A percentile compares a stretch with the other conserved stretches of the same genome.
Conservation (phyloP, 2,329 filamentous ascomycete genomes). For the Cladophialophora yegresii region DNA sequence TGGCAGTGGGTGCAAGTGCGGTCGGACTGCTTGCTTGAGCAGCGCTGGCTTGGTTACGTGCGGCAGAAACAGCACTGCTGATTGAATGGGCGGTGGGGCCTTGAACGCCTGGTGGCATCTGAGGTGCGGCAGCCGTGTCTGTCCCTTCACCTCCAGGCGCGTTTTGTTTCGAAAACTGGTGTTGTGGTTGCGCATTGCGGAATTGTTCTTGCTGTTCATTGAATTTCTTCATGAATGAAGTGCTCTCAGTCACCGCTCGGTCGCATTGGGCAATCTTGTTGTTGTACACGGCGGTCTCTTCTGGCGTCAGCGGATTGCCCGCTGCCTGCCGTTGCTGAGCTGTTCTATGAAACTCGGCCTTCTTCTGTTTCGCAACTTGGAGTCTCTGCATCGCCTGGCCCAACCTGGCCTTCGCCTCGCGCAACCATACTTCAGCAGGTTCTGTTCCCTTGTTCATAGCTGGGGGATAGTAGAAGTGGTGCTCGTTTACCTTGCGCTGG, state of each 20-base stretch:
- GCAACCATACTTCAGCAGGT: constrained; percentile 49
- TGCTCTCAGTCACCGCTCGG: constrained; percentile 43
- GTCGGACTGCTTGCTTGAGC: constrained; percentile 43
- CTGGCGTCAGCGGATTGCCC: constrained; percentile 44
- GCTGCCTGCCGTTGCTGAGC: constrained; percentile 44
- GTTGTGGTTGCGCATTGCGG: constrained; percentile 39
- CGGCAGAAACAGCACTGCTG: constrained; percentile 48
- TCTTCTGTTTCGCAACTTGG: constrained; percentile 49
- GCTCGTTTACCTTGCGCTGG: constrained; percentile 49
- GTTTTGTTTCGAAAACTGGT: constrained; percentile 34
- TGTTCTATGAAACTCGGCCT: constrained; percentile 47
- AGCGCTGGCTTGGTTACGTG: constrained; percentile 35
- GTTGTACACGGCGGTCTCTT: constrained; percentile 49
- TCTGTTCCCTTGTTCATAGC: constrained; percentile 46
- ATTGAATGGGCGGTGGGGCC: constrained; percentile 48
- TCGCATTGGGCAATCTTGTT: constrained; percentile 36
- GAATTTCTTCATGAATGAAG: constrained; percentile 51
- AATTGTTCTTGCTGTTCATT: constrained; percentile 52
- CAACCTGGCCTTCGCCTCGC: constrained; percentile 51
- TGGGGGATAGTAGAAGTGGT: constrained; percentile 50
- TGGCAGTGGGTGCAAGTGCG: constrained; percentile 36
- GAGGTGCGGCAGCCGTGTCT: constrained; percentile 21
- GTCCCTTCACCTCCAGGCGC: constrained; percentile 27
- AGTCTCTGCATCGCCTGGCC: constrained; percentile 53
- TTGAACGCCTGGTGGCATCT: constrained; percentile 31